Base-by-base conservation (phyloP, 2,329 filamentous ascomycete species). In the Ceratocystis alfenasii region DNA sequence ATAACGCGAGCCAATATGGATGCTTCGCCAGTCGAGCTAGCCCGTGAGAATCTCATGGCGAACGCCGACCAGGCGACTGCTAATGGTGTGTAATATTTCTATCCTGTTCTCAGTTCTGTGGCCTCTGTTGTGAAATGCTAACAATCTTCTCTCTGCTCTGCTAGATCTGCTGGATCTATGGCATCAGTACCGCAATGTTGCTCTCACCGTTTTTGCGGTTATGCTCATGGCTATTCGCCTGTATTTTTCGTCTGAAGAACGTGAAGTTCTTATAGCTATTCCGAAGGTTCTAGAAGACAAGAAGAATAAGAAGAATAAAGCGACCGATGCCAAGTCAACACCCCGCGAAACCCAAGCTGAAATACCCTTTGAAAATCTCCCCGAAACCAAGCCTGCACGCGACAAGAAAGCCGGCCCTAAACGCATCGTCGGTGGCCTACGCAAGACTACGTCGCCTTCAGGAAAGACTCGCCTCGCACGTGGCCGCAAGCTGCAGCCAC, bases 401-500 rank as follows among this genome's bases (percentile, higher is more conserved):
- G 53, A 63, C 17, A 63, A 65, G 36, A 67, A 65, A 36, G 41
- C 36, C 17, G 66, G 48, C 20, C 82, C 82, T 2, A 75, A 76
- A 67, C 76, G 79, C 65, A 81, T 81, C 67, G 80, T 80, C 68
- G 77, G 77, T n/a, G 75, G 76, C 7, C 5, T 78, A 30, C 75
- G 72, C 63, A 76, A 74, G 64, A 69, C 72, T 6, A 4, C 67
- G 60, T 12, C 48, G 36, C 20, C 64, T 62, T 53, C 61, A 62
- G 10, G 67, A 55, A 17, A 55, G 46, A 22, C 57, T 66, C 62
- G 69, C 68, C 67, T 66, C 36, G 77, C 50, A 70, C 70, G 10
- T 74, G 55, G 55, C 55, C 55, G 78, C 30, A 81, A 79, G 62
- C 80, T 91, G 65, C 88, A 93, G 73, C 82, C 88, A 1, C 75